Base-by-base conservation (phyloP, 2,329 filamentous ascomycete species). In the Stachybotrys echinatus region DNA sequence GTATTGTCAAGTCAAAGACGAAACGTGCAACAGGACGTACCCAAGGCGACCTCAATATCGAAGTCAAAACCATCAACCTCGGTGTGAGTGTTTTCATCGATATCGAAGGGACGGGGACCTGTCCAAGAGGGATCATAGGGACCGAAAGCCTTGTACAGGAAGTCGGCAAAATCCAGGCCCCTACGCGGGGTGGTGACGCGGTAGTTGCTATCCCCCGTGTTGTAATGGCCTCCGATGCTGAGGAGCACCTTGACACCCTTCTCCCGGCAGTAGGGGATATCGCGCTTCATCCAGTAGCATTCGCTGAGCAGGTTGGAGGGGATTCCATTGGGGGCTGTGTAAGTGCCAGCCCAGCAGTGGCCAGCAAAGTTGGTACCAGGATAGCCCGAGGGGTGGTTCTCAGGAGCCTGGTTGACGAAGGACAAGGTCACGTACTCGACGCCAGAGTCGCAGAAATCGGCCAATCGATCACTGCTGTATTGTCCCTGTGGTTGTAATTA, bases 21-120 rank as follows among this genome's bases (percentile, higher is more conserved):
- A 17, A 23, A 23, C 19, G n/a, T 45, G 8, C 12, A 12, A 21
- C 14, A 31, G 7, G 5, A 58, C 65, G 54, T 57, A 70, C 68
- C 54, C 23, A 65, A 56, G 3, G 54, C 47, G 18, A 56, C 52
- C 57, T 74, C 70, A 12, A 74, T 62, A 48, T 74, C 71, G 54
- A 74, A 67, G 51, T 73, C 70, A 50, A 72, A 74, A 38, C 72
- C 72, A 50, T 74, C 69, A 44, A 74, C 57, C 10, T 58, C 49
- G 39, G 54, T 58, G 52, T 60, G 59, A 18, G 60, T 52, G 12
- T 55, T 58, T 6, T 48, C 45, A 42, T 52, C 59, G 45, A 50
- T 43, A 46, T 72, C 72, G 42, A 74, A 72, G 4, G 71, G 72
- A 44, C 71, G 67, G 39, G 71, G 66, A 2, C 67, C 61, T 3